Evolutionary conservation across 495 filamentous ascomycete genomes (phyloP), one percentile per base, ranked within the genome.

Genomic region (Aspergillus haitiensis): DNA sequence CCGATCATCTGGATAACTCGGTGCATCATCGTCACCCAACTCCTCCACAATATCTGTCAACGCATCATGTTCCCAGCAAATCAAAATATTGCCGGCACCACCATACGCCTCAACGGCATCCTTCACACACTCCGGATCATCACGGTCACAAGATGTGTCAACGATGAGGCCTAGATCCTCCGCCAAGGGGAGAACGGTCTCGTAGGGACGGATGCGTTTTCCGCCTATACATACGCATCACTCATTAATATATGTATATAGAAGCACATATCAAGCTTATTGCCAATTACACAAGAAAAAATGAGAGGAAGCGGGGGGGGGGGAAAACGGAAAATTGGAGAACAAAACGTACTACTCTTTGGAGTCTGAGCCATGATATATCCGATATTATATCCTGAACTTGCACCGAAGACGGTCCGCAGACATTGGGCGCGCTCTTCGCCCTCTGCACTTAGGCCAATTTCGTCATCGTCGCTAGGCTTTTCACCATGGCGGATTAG

Each of bases 401-500:
- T 56, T 0, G 64, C 57, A 5, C 81, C 77, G 52, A 85, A 85
- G 6, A 82, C 75, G 13, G 63, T 59, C 6, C 69, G 70, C 31
- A 85, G 66, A 60, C 81, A 83, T 58, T 85, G 75, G 0, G 82
- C 77, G 21, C 82, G 80, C 62, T 80, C 39, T 12, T 73, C 21
- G 13, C 82, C 82, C 49, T 75, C 56, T 0, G 75, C 47, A 34
- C 68, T 81, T 21, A 85, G 69, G 0, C 81, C 81, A 37, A 70
- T 67, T 2, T 32, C 50, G 9, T 62, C 68, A 34, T 75, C 75
- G 54, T 79, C 64, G 32, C 59, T 61, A 18, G 81, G 82, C 69
- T 85, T 85, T 64, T 85, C 82, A 60, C 82, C 82, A 61, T 85
- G 82, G 7, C 82, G 80, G 67, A 85, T 85, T 6, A 85, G 63